Base-by-base conservation (phyloP, 345 rosid species). In the Aegle marmelos region DNA sequence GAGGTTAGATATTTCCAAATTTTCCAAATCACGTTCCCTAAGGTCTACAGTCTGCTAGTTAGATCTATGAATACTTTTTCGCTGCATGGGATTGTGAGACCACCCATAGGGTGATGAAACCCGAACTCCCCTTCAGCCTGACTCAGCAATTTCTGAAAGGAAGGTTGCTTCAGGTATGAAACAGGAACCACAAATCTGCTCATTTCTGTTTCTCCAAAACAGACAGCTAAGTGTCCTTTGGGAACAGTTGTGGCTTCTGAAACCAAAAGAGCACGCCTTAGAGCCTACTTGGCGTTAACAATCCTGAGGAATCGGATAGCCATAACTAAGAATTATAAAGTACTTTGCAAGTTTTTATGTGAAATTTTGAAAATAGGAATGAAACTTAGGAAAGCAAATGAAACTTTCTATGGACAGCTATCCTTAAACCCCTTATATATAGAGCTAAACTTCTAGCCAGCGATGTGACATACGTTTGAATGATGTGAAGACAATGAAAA, bases 191-290 rank as follows among this genome's bases (percentile, higher is more conserved):
- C 9, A 41, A 41, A 41, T 41, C 50, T 74, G 75, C 83, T 87
- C 82, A 69, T 86, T 41, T 83, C 71, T 0, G 72, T 72, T 68
- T 86, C 85, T 68, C 90, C 89, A 63, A 81, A 80, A 76, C 82
- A 85, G 33, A 89, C 86, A 16, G 83, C 88, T 14, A 88, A 16
- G 79, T 72, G 83, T 1, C 86, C 88, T 76, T 89, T 86, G 19
- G 90, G 90, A 4, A 87, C 88, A 48, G 39, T 22, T 2, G 37
- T 4, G 22, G 57, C 57, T 22, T 53, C 57, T 17, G 57, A 19
- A 53, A 19, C 57, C 57, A 4, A 17, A 53, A 17, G 57, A 53
- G 57, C 21, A 19, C 57, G n/a, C 14, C 21, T 16, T 53, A 53
- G 57, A 53, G 57, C 19, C 67, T 76, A 53, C 48, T 65, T 64